Evolutionary conservation across 805 yeast genomes (phyloP), one percentile per base, ranked within the genome.

Genomic region (Cyberlindnera euphorbiiphila): DNA sequence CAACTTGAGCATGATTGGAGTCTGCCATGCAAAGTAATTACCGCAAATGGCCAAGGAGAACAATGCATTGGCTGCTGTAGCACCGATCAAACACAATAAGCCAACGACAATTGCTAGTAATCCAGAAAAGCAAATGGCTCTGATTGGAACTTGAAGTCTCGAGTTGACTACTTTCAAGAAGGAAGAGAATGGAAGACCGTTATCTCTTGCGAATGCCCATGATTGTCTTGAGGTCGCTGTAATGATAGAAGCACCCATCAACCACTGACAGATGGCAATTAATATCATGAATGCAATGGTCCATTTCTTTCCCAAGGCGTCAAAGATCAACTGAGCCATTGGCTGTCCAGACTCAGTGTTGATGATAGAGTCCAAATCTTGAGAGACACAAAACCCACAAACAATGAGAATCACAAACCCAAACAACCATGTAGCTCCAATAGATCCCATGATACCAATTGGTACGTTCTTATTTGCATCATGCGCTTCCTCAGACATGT

Each of bases 171-270:
- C 72, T 48, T 78, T 76, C 41, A 82, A 69, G 51, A 65, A 64
- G 27, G 66, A 58, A 15, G 81, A 69, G 50, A 79, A 64, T 10
- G 89, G 88, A 41, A 82, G 66, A 24, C 87, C 86, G 46, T 80
- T 79, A 56, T 82, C 89, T 63, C 89, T 72, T 14, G 85, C 79
- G 59, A 80, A 80, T 2, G 87, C 85, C 78, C 83, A 81, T 34
- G 78, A 66, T 59, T 79, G 86, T 57, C 87, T 70, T 2, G 84
- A 77, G 7, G 74, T 68, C 14, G 85, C 84, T 21, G 79, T 68
- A 40, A 78, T 59, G 42, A 72, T 69, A 6, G 81, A 72, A 17
- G 74, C 68, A 13, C 83, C 81, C 85, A 80, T 81, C 37, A 79
- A 60, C 60, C 74, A 76, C 56, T 79, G 86, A 23, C 83, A 77